Conservation (phyloP, 176 grass and related monocot species). For the Elaeis guineensis region DNA sequence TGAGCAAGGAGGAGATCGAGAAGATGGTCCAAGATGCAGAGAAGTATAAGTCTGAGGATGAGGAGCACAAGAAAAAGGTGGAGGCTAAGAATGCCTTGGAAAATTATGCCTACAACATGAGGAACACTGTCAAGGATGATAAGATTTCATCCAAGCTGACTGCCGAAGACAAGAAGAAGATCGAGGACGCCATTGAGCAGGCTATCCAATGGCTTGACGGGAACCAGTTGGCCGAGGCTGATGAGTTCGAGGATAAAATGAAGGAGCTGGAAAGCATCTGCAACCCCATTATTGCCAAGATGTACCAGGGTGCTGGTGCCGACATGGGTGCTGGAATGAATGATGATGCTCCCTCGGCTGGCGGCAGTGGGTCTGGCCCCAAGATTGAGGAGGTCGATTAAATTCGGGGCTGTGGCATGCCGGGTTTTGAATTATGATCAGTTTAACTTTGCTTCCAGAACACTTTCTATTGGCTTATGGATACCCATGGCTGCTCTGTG, state of each 20-base stretch:
- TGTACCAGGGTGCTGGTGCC: conserved; percentile 2
- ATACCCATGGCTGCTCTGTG: no score
- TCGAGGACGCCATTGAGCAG: conserved; percentile 54
- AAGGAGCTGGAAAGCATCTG: no score
- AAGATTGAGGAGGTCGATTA: no score
- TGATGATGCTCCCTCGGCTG: conserved; percentile 12
- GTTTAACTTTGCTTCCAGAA: no score
- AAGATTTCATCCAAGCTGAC: conserved; percentile 55
- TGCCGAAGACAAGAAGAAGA: conserved; percentile 59
- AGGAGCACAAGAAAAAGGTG: conserved; percentile 71
- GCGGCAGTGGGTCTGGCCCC: no score
- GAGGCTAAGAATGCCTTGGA: conserved; percentile 54
- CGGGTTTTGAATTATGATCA: no score
- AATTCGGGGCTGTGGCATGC: no score
- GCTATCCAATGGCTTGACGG: conserved; percentile 57
- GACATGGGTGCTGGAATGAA: conserved; percentile 45
- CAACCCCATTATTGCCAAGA: no score
- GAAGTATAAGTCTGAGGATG: conserved; percentile 68
- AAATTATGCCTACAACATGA: conserved; percentile 80
- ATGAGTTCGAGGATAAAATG: conserved; percentile 2
- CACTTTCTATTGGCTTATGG: no score
- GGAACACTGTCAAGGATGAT: conserved; percentile 69
- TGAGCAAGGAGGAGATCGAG: conserved; percentile 80
- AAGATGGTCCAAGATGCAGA: conserved; percentile 73
- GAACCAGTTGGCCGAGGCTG: conserved; percentile 34